Evolutionary conservation across 345 rosid species (phyloP), one percentile per base, ranked within the genome.

Genomic region (Triadica sebifera): DNA sequence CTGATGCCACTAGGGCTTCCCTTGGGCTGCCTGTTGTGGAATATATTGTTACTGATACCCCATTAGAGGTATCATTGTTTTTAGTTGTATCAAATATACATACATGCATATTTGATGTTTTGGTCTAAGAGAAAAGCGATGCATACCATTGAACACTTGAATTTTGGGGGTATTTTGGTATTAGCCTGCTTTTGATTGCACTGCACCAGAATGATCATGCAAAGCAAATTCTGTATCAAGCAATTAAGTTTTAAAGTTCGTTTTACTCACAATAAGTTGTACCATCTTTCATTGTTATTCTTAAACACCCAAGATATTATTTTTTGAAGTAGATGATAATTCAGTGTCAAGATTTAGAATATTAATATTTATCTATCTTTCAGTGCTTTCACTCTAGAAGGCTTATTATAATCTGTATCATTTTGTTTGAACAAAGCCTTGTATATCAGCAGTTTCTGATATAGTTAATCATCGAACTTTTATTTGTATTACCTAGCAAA

Each of bases 1-100:
- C 87, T 82, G 93, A 89, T 85, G 90, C 89, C 12, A 65, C 89
- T 15, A 78, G 93, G 73, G 93, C 93, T 82, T 89, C 93, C n/a
- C 93, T 89, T 71, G 93, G 93, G 29, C 81, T 89, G 81, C 89
- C 90, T 19, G 80, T 89, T 78, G 71, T 84, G 74, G 90, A 87
- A 73, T 89, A 76, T 65, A 74, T 74, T 76, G 82, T 86, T 24
- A 87, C 90, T 13, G 86, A 87, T 64, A 82, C 77, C 1, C 81
- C 90, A 37, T 66, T 87, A 38, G 75, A 85, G 87, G 90, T 82
- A 67, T 12, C 29, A 12, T 16, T 16, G 0, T 41, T 41, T 1
- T 41, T 15, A 5, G 15, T 57, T 5, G 4, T 13, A 39, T 52
- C 47, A n/a, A 45, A 75, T 19, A 12, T 2, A 29, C 34, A 29